These are phyloP conservation scores for Boletellus deceptivus DNA, from an alignment of 1,284 basidiomycete species.

Conservation along the genomic window DNA sequence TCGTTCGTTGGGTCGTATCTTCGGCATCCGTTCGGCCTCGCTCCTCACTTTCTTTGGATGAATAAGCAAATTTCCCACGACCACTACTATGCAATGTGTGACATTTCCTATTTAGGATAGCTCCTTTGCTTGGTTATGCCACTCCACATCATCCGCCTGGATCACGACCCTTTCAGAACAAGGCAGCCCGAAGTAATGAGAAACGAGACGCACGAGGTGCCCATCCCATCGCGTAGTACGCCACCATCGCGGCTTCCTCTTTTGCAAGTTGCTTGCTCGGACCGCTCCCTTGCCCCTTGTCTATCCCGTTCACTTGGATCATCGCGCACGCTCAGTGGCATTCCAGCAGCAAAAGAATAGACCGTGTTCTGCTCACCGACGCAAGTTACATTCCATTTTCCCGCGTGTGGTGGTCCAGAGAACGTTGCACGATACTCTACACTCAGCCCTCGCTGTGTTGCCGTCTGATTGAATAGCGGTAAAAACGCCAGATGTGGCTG, in stretches of 20 bases:
- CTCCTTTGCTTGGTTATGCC: conserved; percentile 3
- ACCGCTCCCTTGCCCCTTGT: conserved; percentile 59
- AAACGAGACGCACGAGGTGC: conserved; percentile 37
- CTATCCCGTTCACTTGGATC: conserved; percentile 62
- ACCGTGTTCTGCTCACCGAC: conserved; percentile 43
- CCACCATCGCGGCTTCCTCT: conserved; percentile 68
- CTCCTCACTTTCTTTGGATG: conserved; percentile 14
- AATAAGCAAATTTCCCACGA: conserved; percentile 28
- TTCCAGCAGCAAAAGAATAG: neutral
- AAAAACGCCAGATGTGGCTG: conserved; percentile 60
- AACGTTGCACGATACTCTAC: conserved; percentile 60
- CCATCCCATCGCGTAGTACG: conserved; percentile 73
- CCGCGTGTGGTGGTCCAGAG: conserved; percentile 61
- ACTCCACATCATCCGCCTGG: conserved; percentile 22
- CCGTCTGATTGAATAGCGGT: conserved; percentile 70
- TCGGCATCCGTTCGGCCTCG: conserved; percentile 29
- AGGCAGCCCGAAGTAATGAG: neutral
- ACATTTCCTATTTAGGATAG: conserved; percentile 23
- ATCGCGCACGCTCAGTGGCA: conserved; percentile 12
- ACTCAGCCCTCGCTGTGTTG: conserved; percentile 56
- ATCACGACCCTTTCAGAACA: conserved; percentile 8
- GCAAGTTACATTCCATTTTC: conserved; percentile 63
- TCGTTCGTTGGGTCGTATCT: conserved; percentile 23
- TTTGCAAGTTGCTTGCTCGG: conserved; percentile 69
- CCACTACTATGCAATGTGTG: conserved; percentile 6